Base-by-base conservation (phyloP, 148 eudicot genomes). In the Silene uniflora region DNA sequence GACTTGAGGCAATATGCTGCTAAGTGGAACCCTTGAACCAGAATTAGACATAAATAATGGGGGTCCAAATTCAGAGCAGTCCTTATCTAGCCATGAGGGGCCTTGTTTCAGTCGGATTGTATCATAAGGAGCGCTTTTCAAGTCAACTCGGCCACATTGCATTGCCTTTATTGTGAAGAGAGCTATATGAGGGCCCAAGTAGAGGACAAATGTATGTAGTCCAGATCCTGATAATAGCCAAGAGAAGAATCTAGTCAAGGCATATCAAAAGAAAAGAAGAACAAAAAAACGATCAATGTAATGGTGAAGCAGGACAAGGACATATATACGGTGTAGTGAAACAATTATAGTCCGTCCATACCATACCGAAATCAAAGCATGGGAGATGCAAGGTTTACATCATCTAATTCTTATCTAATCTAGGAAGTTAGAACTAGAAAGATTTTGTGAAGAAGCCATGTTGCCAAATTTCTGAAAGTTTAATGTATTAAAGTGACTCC, bases 141-240 rank as follows among this genome's bases (percentile, higher is more conserved):
- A 80, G 85, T 95, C 99, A 80, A 95, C 91, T 76, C 99, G 87
- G 24, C 99, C 97, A 88, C 97, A 95, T 63, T 95, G 87, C 88
- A 85, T 85, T 64, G 99, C 94, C 83, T 95, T 95, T 76, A 95
- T 87, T 3, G 99, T 92, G 84, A 95, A 95, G n/a, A 95, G 86
- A 10, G 99, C 96, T 73, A 95, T 89, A 80, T 95, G 99, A 67
- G 99, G 99, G 74, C 99, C 99, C 75, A 95, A 79, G 83, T 95
- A 95, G 39, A 95, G 89, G 67, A 95, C 97, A 87, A 95, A 95
- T 52, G 99, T 95, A 81, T 95, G 99, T 86, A 95, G 85, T 42
- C 99, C 99, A 73, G 97, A 92, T 75, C 99, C 99, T 95, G 84
- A 14, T 72, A 44, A 76, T 16, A 84, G 52, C n/a, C 23, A 79